Percentiles rank a stretch among this genome's conserved stretches.
Evolutionary conservation across 192 early-diverging fungal genomes (phyloP).

Genomic region (Gryganskiella cystojenkinii): DNA sequence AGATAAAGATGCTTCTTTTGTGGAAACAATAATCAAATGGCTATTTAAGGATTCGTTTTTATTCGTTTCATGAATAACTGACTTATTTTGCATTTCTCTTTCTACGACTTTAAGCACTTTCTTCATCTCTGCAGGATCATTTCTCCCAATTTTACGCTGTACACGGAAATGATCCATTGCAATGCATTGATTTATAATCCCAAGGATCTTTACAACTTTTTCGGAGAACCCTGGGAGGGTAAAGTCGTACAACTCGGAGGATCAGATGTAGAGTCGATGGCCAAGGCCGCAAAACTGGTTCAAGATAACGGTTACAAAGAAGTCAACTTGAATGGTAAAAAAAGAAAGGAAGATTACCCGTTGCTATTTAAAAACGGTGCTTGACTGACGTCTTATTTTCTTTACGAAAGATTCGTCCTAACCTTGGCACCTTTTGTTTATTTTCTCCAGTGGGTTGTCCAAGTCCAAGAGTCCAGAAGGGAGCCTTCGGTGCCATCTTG

Average conservation of each 20-base stretch:
- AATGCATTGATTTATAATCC: constrained; percentile 61
- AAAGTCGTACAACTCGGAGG: constrained; percentile 72
- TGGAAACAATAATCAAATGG: not conserved
- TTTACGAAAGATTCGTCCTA: too few relatives aligned
- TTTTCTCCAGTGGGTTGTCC: constrained; percentile 78
- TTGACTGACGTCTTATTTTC: not conserved
- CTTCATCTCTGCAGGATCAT: constrained; percentile 72
- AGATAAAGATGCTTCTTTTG: constrained; percentile 4
- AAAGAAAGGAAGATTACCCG: not conserved
- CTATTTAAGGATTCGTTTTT: not conserved
- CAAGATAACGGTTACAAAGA: constrained; percentile 66
- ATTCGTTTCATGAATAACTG: not conserved
- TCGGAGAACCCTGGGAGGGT: constrained; percentile 56
- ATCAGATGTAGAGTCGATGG: constrained; percentile 58
- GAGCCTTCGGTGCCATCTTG: constrained; percentile 73
- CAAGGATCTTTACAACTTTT: constrained; percentile 55
- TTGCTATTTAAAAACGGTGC: not conserved
- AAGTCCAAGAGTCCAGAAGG: constrained; percentile 73
- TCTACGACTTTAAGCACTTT: constrained; percentile 58
- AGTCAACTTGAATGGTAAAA: constrained; percentile 71
- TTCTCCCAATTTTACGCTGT: constrained; percentile 71
- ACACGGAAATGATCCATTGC: constrained; percentile 80
- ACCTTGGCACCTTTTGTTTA: too few relatives aligned
- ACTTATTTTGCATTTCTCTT: not conserved
- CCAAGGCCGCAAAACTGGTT: constrained; percentile 61